phyloP scores from a whole-genome alignment of 768 basidiomycete species.

The Leccinum incarnatum region DNA sequence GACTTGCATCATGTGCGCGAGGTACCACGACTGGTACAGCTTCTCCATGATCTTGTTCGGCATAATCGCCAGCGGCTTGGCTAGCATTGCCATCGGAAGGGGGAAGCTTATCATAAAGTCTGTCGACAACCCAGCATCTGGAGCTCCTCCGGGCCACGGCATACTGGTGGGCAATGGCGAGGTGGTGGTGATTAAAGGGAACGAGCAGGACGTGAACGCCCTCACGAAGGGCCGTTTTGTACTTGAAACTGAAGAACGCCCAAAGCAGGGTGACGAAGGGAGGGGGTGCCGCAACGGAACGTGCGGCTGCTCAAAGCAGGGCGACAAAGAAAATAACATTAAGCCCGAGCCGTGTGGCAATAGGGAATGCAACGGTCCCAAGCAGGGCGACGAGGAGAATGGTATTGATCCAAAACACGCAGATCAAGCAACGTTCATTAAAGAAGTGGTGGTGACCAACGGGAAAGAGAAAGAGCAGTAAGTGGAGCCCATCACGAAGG shows the following conservation, averaged over 20 bases:
- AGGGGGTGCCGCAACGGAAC: neutral
- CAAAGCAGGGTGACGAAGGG: neutral
- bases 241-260: conserved; percentile 11
- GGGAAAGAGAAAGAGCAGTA: neutral
- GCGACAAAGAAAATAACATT: neutral
- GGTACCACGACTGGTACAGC: conserved; percentile 29
- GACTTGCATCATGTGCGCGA: conserved; percentile 24
- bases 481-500: neutral
- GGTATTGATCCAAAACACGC: neutral
- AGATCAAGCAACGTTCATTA: neutral
- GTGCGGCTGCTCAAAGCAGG: neutral
- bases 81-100: conserved; percentile 25
- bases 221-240: conserved; percentile 31
- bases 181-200: conserved; percentile 29
- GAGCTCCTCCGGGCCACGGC: conserved; percentile 30
- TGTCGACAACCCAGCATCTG: conserved; percentile 14
- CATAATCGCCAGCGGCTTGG: conserved; percentile 30
- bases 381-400: neutral
- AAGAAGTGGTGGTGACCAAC: neutral
- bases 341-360: neutral
- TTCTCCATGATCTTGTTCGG: conserved; percentile 34
- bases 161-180: conserved; percentile 16
- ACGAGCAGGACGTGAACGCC: conserved; percentile 25
- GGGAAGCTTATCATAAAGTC: conserved; percentile 18
- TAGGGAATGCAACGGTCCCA: neutral